Base-by-base conservation (phyloP, 331 rosid species). In the Spiraea crenata region DNA sequence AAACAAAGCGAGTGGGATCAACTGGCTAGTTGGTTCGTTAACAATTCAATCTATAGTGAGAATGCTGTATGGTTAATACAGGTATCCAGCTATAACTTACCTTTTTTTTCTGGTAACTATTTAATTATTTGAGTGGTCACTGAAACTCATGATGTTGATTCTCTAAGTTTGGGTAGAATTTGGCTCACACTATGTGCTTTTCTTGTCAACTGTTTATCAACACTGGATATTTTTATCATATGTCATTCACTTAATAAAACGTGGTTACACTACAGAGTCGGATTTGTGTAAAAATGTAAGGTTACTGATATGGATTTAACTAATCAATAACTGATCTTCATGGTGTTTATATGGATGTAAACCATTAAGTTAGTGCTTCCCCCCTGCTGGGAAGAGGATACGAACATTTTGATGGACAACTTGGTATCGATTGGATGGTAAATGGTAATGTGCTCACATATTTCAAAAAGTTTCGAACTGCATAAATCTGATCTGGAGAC, bases 1-100 rank as follows among this genome's bases (percentile, higher is more conserved):
- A 90, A 90, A 76, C 89, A 88, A 78, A 88, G 96, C 76, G 96
- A 88, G 82, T 90, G 96, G 96, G 95, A 88, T 72, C 96, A 90
- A 76, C 69, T 90, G 80, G 96, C 96, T 34, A 88, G 96, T 79
- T 90, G 96, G 96, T 86, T 90, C 78, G 95, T 90, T 44, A 90
- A 90, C 82, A 88, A 90, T 81, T 69, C 85, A 64, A 86, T 90
- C 25, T 74, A 88, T 51, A 88, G 95, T 74, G 85, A 86, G 72
- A 90, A 83, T 74, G 95, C 95, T 16, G 89, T 90, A 62, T 90
- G 96, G 96, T 72, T 90, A 76, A 90, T 90, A 78, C 96, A 88
- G 96, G 96, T 90, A 84, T 8, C 8, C 42, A 7, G 40, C 4
- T 68, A 34, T 51, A 75, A 68, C 56, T 58, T 64, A n/a, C 67